These are phyloP conservation scores for Penicillium brasilianum DNA, from an alignment of 2,329 filamentous ascomycete genomes.

Conservation along the genomic window DNA sequence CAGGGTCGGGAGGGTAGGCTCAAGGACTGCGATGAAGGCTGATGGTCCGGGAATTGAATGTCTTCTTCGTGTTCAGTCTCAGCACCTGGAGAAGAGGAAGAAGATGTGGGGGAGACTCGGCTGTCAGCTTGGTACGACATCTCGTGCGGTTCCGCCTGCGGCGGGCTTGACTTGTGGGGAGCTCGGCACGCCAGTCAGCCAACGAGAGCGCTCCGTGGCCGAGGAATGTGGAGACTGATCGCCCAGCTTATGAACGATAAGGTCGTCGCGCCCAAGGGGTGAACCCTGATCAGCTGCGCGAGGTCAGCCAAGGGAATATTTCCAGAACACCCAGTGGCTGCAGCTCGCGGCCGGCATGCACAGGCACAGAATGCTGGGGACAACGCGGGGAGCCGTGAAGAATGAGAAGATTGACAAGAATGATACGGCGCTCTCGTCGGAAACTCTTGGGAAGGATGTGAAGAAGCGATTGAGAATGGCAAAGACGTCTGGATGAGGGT, in stretches of 20 bases:
- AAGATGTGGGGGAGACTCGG: conserved; percentile 63
- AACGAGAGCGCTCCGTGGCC: conserved; percentile 19
- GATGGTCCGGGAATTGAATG: conserved; percentile 3
- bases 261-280: conserved; percentile 8
- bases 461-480: background rate
- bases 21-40: conserved; percentile 6
- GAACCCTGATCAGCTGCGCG: conserved; percentile 1
- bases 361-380: conserved; percentile 6
- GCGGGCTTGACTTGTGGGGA: conserved; percentile 34
- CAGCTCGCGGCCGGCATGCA: background rate
- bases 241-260: conserved; percentile 22
- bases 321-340: conserved; percentile 5
- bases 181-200: conserved; percentile 21
- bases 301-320: conserved; percentile 8
- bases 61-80: conserved; percentile 72
- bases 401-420: background rate
- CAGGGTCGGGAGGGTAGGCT: background rate
- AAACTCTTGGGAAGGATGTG: background rate
- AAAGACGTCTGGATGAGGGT: background rate
- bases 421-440: background rate
- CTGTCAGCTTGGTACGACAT: conserved; percentile 35
- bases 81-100: conserved; percentile 48
- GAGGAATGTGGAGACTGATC: conserved; percentile 33
- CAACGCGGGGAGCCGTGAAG: background rate
- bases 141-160: conserved; percentile 36